A percentile compares a stretch with the other conserved stretches of the same genome.
phyloP scores from a whole-genome alignment of 2,329 filamentous ascomycete species.

The Paraphaeosphaeria sporulosa region DNA sequence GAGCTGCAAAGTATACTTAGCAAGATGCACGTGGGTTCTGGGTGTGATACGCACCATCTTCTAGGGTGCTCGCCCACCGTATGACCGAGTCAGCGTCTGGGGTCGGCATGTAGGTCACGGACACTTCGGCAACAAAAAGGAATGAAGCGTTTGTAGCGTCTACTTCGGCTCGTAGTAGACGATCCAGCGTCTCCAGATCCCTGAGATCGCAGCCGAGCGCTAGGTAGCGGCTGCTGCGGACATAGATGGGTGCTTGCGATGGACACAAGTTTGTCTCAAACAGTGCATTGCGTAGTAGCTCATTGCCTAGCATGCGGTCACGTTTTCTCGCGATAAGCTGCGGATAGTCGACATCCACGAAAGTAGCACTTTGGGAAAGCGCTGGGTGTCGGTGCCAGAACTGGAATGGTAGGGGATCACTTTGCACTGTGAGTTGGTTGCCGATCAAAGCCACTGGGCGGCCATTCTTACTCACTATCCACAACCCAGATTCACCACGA shows the following conservation, averaged over 20 bases:
- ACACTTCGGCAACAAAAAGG: slow-evolving; percentile 88
- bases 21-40: neutral
- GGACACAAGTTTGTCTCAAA: slow-evolving; percentile 35
- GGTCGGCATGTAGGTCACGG: slow-evolving; percentile 87
- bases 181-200: slow-evolving; percentile 67
- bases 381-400: slow-evolving; percentile 72
- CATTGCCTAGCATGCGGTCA: slow-evolving; percentile 66
- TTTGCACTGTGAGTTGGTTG: slow-evolving; percentile 49
- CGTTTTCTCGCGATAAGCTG: slow-evolving; percentile 80
- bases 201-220: slow-evolving; percentile 84
- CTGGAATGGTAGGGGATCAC: slow-evolving; percentile 88
- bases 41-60: slow-evolving; percentile 63
- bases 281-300: slow-evolving; percentile 52
- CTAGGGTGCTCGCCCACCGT: slow-evolving; percentile 75
- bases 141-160: slow-evolving; percentile 67
- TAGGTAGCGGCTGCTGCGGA: slow-evolving; percentile 71
- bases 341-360: slow-evolving; percentile 87
- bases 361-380: slow-evolving; percentile 66
- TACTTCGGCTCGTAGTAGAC: slow-evolving; percentile 65
- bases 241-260: slow-evolving; percentile 37
- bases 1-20: slow-evolving; percentile 58
- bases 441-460: slow-evolving; percentile 3
- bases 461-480: slow-evolving; percentile 74
- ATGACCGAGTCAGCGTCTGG: slow-evolving; percentile 77
- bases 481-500: slow-evolving; percentile 85